Evolutionary conservation across 2,329 filamentous ascomycete species (phyloP), one percentile per base, ranked within the genome.

Genomic region (Colletotrichum theobromicola): DNA sequence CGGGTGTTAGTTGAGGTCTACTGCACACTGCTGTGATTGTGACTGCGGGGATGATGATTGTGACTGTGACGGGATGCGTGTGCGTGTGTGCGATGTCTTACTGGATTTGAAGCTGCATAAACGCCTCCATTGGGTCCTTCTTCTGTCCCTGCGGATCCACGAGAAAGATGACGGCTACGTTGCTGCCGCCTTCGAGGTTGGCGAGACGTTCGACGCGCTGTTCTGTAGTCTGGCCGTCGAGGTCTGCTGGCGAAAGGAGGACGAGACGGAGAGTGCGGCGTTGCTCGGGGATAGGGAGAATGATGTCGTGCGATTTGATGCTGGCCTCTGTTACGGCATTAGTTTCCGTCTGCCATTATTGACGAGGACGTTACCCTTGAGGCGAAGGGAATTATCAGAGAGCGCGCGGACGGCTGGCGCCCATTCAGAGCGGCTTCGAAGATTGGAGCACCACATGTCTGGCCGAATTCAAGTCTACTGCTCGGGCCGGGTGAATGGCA

Each of bases 31-130:
- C 18, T 42, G 12, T 18, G n/a, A 53, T 53, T 2, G 42, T 50
- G 42, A 50, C 21, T 50, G 42, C n/a, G 6, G 42, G 21, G n/a
- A 1, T 50, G 42, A 50, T 50, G 42, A 21, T 50, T 50, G 42
- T 50, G 42, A 50, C 42, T 21, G 42, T 50, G 42, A 50, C 0
- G 2, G 10, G 42, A 13, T 50, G 9, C 12, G 30, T 32, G 42
- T 28, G 35, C 21, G 5, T 24, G n/a, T 16, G 37, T 21, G 18
- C 34, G 60, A 67, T 37, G 61, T 7, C 57, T 77, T 78, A 89
- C 87, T 85, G 79, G 63, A 86, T 80, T 66, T 90, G 88, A 42
- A 90, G 79, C 18, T 79, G 80, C 80, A 85, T 84, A 67, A 88
- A 83, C 1, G 79, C 66, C 32, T 80, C 78, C 77, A 84, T 82